phyloP scores from a whole-genome alignment of 805 yeast species.

The Candida succiphila region DNA sequence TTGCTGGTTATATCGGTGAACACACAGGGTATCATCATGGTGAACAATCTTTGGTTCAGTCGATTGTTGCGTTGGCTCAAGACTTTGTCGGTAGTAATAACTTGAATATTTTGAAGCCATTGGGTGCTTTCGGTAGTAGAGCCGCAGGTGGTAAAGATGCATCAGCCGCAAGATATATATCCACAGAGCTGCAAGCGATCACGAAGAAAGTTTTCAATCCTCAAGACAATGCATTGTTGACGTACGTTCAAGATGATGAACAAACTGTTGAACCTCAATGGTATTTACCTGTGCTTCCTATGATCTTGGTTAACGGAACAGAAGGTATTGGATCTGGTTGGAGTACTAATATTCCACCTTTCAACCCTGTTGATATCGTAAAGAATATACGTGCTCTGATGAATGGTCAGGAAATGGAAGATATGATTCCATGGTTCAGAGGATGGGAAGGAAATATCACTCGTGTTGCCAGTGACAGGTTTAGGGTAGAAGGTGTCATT shows the following conservation, averaged over 20 bases:
- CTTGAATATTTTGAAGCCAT: constrained; percentile 73
- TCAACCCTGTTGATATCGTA: constrained; percentile 78
- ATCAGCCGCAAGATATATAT: constrained; percentile 96
- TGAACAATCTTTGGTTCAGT: constrained; percentile 77
- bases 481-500: constrained; percentile 68
- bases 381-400: constrained; percentile 63
- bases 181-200: constrained; percentile 69
- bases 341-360: constrained; percentile 90
- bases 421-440: constrained; percentile 87
- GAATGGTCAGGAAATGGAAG: constrained; percentile 58
- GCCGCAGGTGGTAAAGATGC: constrained; percentile 97
- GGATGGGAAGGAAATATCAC: constrained; percentile 90
- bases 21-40: constrained; percentile 95
- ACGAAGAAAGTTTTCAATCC: constrained; percentile 72
- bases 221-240: constrained; percentile 67
- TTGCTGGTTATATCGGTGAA: constrained; percentile 83
- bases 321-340: constrained; percentile 99
- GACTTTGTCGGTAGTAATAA: constrained; percentile 91
- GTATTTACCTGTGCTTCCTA: constrained; percentile 91
- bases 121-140: constrained; percentile 94
- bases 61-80: constrained; percentile 91
- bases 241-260: constrained; percentile 86
- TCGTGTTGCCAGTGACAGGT: constrained; percentile 54
- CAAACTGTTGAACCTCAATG: constrained; percentile 91
- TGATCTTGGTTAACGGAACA: constrained; percentile 89